phyloP scores from a whole-genome alignment of 2,329 filamentous ascomycete genomes.

The Ceratocystis papillata region DNA sequence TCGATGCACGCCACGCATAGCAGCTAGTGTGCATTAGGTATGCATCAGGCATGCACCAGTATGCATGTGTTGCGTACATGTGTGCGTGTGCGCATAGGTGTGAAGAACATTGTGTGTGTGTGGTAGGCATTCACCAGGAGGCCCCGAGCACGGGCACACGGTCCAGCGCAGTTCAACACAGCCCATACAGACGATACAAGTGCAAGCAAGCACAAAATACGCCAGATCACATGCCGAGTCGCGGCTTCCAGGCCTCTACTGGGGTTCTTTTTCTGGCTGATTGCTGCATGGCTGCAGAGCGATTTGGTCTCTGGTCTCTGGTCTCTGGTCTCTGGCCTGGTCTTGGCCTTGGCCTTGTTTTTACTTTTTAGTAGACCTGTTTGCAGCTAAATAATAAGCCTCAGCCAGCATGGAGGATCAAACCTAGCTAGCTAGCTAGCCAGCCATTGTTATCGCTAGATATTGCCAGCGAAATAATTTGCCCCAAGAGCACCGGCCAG shows the following conservation, averaged over 20 bases:
- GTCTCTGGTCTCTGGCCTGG: not conserved
- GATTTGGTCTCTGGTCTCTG: not conserved
- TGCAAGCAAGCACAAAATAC: no score
- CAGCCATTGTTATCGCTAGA: not conserved
- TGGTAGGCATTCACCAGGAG: not conserved
- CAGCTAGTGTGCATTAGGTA: not conserved
- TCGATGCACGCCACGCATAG: slow-evolving; percentile 1
- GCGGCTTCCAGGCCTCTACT: not conserved
- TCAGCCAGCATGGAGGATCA: not conserved
- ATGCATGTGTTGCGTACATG: not conserved
- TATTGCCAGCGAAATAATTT: no score
- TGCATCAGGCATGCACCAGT: not conserved
- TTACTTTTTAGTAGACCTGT: not conserved
- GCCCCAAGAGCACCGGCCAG: no score
- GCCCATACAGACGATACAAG: no score
- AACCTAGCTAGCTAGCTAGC: not conserved
- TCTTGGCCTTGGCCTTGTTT: not conserved
- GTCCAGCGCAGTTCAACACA: not conserved
- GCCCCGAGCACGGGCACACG: not conserved
- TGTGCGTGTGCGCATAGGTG: not conserved
- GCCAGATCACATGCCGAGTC: not conserved
- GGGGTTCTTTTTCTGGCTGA: not conserved
- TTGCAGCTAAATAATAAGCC: not conserved
- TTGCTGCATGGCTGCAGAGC: not conserved
- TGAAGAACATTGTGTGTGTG: not conserved